These are phyloP conservation scores for Lindgomyces ingoldianus DNA, from an alignment of 495 filamentous ascomycete species.

Conservation along the genomic window DNA sequence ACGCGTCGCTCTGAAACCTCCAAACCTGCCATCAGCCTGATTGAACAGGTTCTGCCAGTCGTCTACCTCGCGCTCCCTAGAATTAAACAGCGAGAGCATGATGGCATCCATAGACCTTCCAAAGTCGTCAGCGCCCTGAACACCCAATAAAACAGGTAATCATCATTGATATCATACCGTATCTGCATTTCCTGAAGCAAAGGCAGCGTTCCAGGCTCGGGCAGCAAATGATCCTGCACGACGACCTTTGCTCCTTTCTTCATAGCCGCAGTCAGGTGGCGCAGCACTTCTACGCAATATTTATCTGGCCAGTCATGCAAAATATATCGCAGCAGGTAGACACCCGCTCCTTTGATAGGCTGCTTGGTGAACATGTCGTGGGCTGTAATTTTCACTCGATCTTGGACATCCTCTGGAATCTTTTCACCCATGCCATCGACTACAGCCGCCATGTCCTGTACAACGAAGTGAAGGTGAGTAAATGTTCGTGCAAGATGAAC, in stretches of 20 bases:
- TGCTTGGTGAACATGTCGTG: slow-evolving; percentile 49
- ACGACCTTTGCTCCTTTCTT: slow-evolving; percentile 14
- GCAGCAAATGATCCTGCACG: slow-evolving; percentile 7
- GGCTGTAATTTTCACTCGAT: slow-evolving; percentile 38
- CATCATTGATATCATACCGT: background rate
- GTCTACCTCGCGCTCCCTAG: background rate
- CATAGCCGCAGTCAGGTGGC: background rate
- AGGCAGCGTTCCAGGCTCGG: slow-evolving; percentile 11
- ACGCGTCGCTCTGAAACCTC: background rate
- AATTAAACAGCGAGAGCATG: slow-evolving; percentile 14
- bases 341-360: slow-evolving; percentile 38
- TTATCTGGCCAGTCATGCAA: slow-evolving; percentile 49
- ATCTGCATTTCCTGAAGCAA: slow-evolving; percentile 14
- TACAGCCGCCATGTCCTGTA: slow-evolving; percentile 54
- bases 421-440: slow-evolving; percentile 27
- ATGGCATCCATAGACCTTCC: slow-evolving; percentile 11
- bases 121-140: background rate
- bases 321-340: slow-evolving; percentile 48
- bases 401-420: slow-evolving; percentile 7
- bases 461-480: slow-evolving; percentile 54
- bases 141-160: background rate
- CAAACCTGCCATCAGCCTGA: background rate
- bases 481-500: slow-evolving; percentile 52
- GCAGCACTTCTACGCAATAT: slow-evolving; percentile 5
- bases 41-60: slow-evolving; percentile 7